Evolutionary conservation across 1,284 basidiomycete species (phyloP).

Genomic region (Somion occarium): DNA sequence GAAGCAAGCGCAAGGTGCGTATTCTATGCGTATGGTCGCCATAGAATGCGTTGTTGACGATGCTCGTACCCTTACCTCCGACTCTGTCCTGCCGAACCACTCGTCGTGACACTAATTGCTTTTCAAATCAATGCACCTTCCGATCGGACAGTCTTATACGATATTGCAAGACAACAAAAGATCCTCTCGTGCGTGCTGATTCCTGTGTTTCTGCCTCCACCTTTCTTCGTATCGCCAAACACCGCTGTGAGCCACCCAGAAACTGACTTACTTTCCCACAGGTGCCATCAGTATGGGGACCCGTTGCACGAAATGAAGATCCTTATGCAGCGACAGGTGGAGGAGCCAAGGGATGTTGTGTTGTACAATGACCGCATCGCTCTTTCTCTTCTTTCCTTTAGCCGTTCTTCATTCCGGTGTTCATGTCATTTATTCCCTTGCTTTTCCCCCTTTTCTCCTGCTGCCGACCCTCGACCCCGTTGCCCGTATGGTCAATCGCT

Average conservation of each 20-base stretch:
- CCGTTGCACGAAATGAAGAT: constrained; percentile 83
- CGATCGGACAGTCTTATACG: constrained; percentile 67
- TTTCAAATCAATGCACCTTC: neutral
- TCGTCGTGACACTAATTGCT: neutral
- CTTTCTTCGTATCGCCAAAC: constrained; percentile 7
- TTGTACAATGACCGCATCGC: constrained; percentile 33
- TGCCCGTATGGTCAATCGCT: neutral
- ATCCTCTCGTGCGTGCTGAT: constrained; percentile 64
- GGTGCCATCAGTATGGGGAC: constrained; percentile 91
- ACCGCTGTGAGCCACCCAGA: neutral
- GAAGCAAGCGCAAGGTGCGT: constrained; percentile 87
- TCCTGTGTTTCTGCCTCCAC: constrained; percentile 5
- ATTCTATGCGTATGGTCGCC: constrained; percentile 4
- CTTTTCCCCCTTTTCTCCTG: neutral
- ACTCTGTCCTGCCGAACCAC: neutral
- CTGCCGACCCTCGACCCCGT: neutral
- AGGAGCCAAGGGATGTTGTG: constrained; percentile 51
- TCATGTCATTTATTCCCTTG: constrained; percentile 6
- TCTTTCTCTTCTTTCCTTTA: constrained; percentile 9
- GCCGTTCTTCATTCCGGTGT: constrained; percentile 10
- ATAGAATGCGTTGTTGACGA: neutral
- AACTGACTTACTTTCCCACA: constrained; percentile 24
- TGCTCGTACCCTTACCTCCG: neutral
- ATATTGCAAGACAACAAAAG: constrained; percentile 87
- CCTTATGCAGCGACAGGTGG: constrained; percentile 73